A percentile compares a stretch with the other conserved stretches of the same genome.
Conservation (phyloP, 805 yeast species). For the Wickerhamomyces hampshirensis region DNA sequence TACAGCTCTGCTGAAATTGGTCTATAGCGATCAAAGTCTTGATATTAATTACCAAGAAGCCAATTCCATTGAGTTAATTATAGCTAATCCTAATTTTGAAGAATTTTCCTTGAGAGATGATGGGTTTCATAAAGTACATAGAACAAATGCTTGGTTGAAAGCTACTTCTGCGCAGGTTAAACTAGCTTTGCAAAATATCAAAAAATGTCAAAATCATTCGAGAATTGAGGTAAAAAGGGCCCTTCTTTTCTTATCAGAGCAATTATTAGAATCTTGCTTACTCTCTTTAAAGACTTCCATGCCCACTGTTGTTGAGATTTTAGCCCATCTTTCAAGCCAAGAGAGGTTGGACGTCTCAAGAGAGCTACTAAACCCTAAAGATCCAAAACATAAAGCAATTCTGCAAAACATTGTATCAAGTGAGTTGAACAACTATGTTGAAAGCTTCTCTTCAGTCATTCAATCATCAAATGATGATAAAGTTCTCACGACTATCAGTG, state of each 20-base stretch:
- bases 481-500: slow-evolving; percentile 14
- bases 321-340: slow-evolving; percentile 24
- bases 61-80: slow-evolving; percentile 14
- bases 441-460: slow-evolving; percentile 16
- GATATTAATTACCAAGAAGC: slow-evolving; percentile 21
- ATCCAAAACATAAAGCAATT: slow-evolving; percentile 8
- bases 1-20: slow-evolving; percentile 26
- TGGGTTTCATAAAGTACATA: slow-evolving; percentile 26
- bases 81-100: slow-evolving; percentile 12
- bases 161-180: slow-evolving; percentile 48
- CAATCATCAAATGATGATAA: slow-evolving; percentile 24
- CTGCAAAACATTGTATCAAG: slow-evolving; percentile 11
- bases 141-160: slow-evolving; percentile 51
- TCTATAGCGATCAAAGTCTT: slow-evolving; percentile 40
- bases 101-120: slow-evolving; percentile 16
- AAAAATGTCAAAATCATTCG: slow-evolving; percentile 22
- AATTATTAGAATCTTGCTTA: slow-evolving; percentile 29
- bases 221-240: slow-evolving; percentile 31
- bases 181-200: slow-evolving; percentile 33
- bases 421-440: slow-evolving; percentile 15
- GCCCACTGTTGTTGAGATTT: slow-evolving; percentile 31
- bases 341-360: slow-evolving; percentile 7
- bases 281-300: slow-evolving; percentile 32
- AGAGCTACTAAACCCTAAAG: slow-evolving; percentile 7
- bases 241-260: slow-evolving; percentile 27